A percentile compares a stretch with the other conserved stretches of the same genome.
Evolutionary conservation across 176 grass and related monocot genomes (phyloP).

Genomic region (Elaeis guineensis): DNA sequence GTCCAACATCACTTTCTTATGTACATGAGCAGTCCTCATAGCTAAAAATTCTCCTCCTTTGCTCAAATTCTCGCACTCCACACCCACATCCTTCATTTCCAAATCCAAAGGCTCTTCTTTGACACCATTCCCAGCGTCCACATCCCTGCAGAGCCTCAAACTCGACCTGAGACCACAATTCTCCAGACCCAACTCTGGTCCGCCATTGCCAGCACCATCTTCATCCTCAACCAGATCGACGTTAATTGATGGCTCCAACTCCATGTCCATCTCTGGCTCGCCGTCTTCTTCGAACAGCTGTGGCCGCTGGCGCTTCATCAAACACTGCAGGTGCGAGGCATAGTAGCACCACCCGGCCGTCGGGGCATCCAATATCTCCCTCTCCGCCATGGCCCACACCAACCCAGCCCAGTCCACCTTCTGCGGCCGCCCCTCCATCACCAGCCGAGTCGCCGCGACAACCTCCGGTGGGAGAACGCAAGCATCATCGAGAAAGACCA

Average conservation of each 20-base stretch:
- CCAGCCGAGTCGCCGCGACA: conserved; percentile 36
- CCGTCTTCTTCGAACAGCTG: conserved; percentile 24
- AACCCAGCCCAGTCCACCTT: conserved; percentile 76
- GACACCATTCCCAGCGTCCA: conserved; percentile 22
- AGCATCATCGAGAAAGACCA: conserved; percentile 50
- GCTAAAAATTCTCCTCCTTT: conserved; percentile 59
- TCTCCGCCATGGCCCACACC: conserved; percentile 76
- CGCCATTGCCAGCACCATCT: conserved; percentile 10
- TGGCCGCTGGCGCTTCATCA: conserved; percentile 48
- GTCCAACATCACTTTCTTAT: conserved; percentile 41
- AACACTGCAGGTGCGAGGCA: conserved; percentile 58
- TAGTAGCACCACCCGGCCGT: conserved; percentile 52
- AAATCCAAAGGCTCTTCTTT: conserved; percentile 41
- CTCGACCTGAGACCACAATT: conserved; percentile 29
- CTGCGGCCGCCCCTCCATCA: conserved; percentile 51
- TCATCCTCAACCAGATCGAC: conserved; percentile 16
- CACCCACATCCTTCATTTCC: conserved; percentile 25
- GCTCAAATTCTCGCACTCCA: conserved; percentile 80
- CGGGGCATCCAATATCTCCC: conserved; percentile 59
- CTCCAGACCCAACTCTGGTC: conserved; percentile 20
- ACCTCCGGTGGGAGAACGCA: conserved; percentile 61
- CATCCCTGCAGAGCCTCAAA: conserved; percentile 26
- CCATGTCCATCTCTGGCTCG: no score
- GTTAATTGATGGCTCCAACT: no score
- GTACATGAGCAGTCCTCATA: conserved; percentile 36